phyloP scores from a whole-genome alignment of 2,329 filamentous ascomycete species.

The Phialemoniopsis sp. region DNA sequence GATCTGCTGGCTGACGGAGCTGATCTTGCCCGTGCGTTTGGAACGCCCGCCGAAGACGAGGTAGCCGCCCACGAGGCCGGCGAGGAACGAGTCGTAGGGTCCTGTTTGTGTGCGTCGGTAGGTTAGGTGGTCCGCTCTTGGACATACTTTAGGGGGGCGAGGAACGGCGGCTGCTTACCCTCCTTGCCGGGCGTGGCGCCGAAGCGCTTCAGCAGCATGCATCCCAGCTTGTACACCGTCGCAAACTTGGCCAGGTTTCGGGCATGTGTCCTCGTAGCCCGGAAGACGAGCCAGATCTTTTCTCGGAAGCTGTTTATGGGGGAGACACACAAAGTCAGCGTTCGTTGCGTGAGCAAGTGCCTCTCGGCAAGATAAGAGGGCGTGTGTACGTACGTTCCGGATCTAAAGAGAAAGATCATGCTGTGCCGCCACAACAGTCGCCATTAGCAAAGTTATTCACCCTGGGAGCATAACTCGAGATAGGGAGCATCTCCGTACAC shows the following conservation, averaged over 20 bases:
- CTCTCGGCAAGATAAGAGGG: conserved; percentile 3
- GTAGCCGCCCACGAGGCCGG: conserved; percentile 87
- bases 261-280: conserved; percentile 86
- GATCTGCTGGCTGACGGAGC: conserved; percentile 90
- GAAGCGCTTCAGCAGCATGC: conserved; percentile 68
- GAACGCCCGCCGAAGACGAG: conserved; percentile 75
- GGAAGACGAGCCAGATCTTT: conserved; percentile 73
- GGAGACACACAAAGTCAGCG: conserved; percentile 18
- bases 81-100: conserved; percentile 78
- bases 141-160: conserved; percentile 14
- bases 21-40: conserved; percentile 62
- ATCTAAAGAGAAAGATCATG: conserved; percentile 96
- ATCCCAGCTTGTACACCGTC: conserved; percentile 79
- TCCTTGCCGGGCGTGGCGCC: conserved; percentile 57
- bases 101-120: conserved; percentile 37
- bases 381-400: conserved; percentile 64
- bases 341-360: conserved; percentile 2
- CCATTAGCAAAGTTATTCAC: background rate
- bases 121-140: conserved; percentile 8
- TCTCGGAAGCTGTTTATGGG: conserved; percentile 53
- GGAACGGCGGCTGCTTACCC: conserved; percentile 27
- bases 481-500: conserved; percentile 46
- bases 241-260: conserved; percentile 90
- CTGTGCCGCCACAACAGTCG: conserved; percentile 31
- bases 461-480: background rate